phyloP scores from a whole-genome alignment of 768 basidiomycete genomes.

The Leccinum rimulosum region DNA sequence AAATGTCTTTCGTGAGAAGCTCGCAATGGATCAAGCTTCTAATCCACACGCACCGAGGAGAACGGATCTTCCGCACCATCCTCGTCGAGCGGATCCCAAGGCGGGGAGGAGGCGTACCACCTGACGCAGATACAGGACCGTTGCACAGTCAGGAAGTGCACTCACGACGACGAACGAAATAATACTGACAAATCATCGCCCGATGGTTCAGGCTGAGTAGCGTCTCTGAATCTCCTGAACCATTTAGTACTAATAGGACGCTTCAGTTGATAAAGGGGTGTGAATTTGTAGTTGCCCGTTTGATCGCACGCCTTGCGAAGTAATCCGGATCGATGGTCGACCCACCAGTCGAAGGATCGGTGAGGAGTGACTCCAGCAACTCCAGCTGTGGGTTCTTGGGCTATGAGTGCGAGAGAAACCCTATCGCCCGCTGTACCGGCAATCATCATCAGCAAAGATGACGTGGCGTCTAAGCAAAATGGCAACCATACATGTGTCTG shows the following conservation, averaged over 20 bases:
- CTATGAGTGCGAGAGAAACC: slow-evolving; percentile 20
- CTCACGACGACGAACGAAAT: neutral
- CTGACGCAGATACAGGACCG: slow-evolving; percentile 4
- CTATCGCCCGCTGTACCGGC: slow-evolving; percentile 18
- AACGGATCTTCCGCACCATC: slow-evolving; percentile 24
- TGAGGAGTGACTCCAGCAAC: neutral
- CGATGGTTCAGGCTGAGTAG: slow-evolving; percentile 2
- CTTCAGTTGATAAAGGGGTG: slow-evolving; percentile 20
- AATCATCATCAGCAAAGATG: neutral
- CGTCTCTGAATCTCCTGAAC: slow-evolving; percentile 16
- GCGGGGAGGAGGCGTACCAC: slow-evolving; percentile 17
- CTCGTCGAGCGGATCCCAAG: slow-evolving; percentile 29
- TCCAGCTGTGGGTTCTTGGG: slow-evolving; percentile 8
- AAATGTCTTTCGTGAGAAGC: slow-evolving; percentile 1
- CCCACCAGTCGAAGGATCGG: slow-evolving; percentile 16
- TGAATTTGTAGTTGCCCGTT: slow-evolving; percentile 16
- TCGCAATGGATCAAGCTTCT: neutral
- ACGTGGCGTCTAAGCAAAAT: neutral
- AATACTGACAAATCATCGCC: slow-evolving; percentile 23
- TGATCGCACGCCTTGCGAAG: slow-evolving; percentile 21
- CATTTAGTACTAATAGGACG: slow-evolving; percentile 7
- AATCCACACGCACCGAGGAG: slow-evolving; percentile 12
- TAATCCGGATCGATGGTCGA: slow-evolving; percentile 13
- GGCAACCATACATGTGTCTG: slow-evolving; percentile 18
- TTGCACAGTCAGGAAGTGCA: neutral